Base-by-base conservation (phyloP, 139 green algal species). In the Volvox reticuliferus region DNA sequence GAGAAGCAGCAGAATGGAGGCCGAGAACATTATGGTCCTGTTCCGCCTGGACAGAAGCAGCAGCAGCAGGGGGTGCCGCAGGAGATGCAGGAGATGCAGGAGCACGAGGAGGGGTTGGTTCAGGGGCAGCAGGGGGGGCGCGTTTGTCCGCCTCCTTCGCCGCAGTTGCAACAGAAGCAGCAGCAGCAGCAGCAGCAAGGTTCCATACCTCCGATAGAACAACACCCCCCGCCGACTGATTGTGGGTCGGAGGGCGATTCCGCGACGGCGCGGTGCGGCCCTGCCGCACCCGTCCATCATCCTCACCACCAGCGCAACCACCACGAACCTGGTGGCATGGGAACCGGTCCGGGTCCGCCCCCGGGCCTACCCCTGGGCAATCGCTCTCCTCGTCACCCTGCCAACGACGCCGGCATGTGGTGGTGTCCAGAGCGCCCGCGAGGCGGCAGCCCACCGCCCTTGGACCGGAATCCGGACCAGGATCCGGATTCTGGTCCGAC, bases 71-170 rank as follows among this genome's bases (percentile, higher is more conserved):
- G 21, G 73, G 20, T 24, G 73, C 69, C 69, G 14, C 5, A 80
- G 30, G n/a, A 89, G 79, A n/a, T 76, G 79, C 78, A 91, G 68
- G 22, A 61, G 78, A 68, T 86, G 67, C 33, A 89, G 68, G 22
- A 69, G 78, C 44, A 37, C 44, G 21, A 69, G 79, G 24, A 17
- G n/a, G 37, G 21, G 1, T 19, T 35, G 44, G 79, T 55, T 24
- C 3, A 50, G 73, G 28, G 9, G 73, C 9, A 28, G 13, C 75
- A 81, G 65, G 9, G 16, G 65, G 9, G 16, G 44, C 44, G 44
- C 65, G 65, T 55, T 55, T 55, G 5, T 55, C 5, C 5, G 2
- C 28, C 16, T 18, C 16, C 24, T 13, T 32, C 2, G 73, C 73
- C 19, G 26, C 73, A 81, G 30, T 1, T 24, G 75, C 73, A 80